These are phyloP conservation scores for Amborella trichopoda DNA, from an alignment of 164 flowering plant species.

Conservation along the genomic window DNA sequence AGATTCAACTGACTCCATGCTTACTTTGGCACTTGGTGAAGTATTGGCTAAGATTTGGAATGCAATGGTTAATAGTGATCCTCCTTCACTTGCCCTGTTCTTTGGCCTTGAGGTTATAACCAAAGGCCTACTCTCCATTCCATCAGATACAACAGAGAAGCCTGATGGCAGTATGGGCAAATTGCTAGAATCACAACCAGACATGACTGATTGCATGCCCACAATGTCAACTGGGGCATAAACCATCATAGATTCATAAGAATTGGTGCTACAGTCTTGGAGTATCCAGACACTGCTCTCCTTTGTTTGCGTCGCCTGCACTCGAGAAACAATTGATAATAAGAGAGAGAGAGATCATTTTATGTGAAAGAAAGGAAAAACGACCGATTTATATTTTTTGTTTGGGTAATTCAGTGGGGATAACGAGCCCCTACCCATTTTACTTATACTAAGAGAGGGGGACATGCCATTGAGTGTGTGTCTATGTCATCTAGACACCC, in stretches of 20 bases:
- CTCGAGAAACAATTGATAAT: background rate
- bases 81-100: constrained; percentile 64
- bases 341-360: too few species aligned
- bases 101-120: constrained; percentile 68
- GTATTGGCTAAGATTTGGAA: constrained; percentile 60
- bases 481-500: too few species aligned
- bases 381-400: too few species aligned
- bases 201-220: constrained; percentile 70
- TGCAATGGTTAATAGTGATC: constrained; percentile 79
- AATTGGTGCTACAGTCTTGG: constrained; percentile 78
- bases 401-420: too few species aligned
- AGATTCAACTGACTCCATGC: constrained; percentile 64
- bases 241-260: constrained; percentile 72
- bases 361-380: too few species aligned
- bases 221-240: constrained; percentile 69
- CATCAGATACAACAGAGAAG: constrained; percentile 84
- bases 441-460: too few species aligned
- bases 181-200: constrained; percentile 83
- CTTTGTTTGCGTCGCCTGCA: constrained; percentile 56
- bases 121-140: constrained; percentile 63
- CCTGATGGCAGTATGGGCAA: constrained; percentile 72
- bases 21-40: constrained; percentile 56
- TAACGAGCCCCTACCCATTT: too few species aligned
- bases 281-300: constrained; percentile 68
- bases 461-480: too few species aligned